Conservation (phyloP, 2,329 filamentous ascomycete genomes). For the Paramyrothecium sp. region DNA sequence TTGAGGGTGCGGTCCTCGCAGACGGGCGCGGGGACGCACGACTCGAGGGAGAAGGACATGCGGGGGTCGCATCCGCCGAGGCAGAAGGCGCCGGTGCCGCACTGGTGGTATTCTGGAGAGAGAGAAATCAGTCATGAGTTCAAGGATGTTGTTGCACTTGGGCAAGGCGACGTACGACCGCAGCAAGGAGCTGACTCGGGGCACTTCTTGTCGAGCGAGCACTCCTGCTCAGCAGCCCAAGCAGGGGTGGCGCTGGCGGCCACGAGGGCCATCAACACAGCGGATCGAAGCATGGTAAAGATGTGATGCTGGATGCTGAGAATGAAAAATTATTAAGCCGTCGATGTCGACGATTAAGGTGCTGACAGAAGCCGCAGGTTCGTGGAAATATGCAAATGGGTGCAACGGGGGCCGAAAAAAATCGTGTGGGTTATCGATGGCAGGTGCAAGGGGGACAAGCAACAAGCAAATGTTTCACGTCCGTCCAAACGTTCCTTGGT, state of each 20-base stretch:
- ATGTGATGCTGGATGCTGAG: background rate
- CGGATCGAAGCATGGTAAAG: constrained; percentile 29
- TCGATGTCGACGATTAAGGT: background rate
- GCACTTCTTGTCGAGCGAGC: constrained; percentile 58
- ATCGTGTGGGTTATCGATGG: background rate
- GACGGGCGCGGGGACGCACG: constrained; percentile 80
- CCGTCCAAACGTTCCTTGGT: too few species aligned
- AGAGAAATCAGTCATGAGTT: constrained; percentile 11
- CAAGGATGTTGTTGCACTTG: too few species aligned
- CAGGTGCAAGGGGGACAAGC: background rate
- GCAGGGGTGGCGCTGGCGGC: constrained; percentile 28
- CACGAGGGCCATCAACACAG: constrained; percentile 27
- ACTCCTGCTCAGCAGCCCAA: constrained; percentile 24
- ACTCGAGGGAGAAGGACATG: constrained; percentile 77
- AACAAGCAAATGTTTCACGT: background rate
- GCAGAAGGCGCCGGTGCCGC: constrained; percentile 92
- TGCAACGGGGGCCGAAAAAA: background rate
- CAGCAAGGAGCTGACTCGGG: constrained; percentile 74
- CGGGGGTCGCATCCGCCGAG: constrained; percentile 91
- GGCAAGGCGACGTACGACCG: constrained; percentile 74
- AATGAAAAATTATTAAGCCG: background rate
- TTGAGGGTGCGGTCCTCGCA: constrained; percentile 74
- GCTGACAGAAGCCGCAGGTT: background rate
- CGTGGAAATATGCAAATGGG: background rate
- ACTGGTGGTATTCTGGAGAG: constrained; percentile 78